Percentiles rank a stretch among this genome's conserved stretches.
Evolutionary conservation across 805 yeast species (phyloP).

Genomic region (Candida bentonensis): DNA sequence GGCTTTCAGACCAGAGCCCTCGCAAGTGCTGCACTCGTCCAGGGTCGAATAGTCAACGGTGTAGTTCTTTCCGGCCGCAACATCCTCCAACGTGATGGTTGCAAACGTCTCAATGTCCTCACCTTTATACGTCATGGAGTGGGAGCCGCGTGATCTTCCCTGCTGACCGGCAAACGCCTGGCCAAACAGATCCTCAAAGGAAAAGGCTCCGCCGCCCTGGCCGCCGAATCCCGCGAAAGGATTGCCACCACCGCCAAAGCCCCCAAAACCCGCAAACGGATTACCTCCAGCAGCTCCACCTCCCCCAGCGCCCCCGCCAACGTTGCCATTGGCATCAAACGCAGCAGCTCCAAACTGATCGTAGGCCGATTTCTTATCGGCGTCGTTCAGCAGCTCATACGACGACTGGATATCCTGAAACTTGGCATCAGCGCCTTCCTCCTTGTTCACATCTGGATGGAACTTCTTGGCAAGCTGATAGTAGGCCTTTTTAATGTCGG

Average conservation of each 20-base stretch:
- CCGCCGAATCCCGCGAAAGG: slow-evolving; percentile 26
- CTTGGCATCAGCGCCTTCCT: slow-evolving; percentile 68
- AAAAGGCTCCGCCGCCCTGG: slow-evolving; percentile 26
- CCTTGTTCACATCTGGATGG: slow-evolving; percentile 96
- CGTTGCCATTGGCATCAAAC: slow-evolving; percentile 46
- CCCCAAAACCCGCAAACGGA: slow-evolving; percentile 29
- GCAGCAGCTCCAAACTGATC: slow-evolving; percentile 89
- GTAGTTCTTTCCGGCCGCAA: slow-evolving; percentile 63
- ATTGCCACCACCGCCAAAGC: slow-evolving; percentile 24
- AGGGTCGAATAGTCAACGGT: slow-evolving; percentile 58
- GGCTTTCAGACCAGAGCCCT: slow-evolving; percentile 71
- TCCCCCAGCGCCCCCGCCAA: slow-evolving; percentile 32
- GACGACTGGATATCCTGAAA: slow-evolving; percentile 92
- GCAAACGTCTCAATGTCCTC: slow-evolving; percentile 74
- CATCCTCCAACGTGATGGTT: slow-evolving; percentile 68
- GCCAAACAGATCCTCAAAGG: slow-evolving; percentile 53
- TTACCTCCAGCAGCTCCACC: slow-evolving; percentile 35
- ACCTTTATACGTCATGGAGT: slow-evolving; percentile 71
- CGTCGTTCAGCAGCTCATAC: slow-evolving; percentile 80
- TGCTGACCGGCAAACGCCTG: slow-evolving; percentile 29
- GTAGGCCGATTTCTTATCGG: slow-evolving; percentile 71
- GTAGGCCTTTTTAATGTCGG: slow-evolving; percentile 91
- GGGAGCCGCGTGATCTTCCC: slow-evolving; percentile 16
- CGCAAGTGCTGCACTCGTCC: slow-evolving; percentile 66
- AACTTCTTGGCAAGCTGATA: slow-evolving; percentile 83